Evolutionary conservation across 2,329 filamentous ascomycete species (phyloP).

Genomic region (Coniochaeta prunicola): DNA sequence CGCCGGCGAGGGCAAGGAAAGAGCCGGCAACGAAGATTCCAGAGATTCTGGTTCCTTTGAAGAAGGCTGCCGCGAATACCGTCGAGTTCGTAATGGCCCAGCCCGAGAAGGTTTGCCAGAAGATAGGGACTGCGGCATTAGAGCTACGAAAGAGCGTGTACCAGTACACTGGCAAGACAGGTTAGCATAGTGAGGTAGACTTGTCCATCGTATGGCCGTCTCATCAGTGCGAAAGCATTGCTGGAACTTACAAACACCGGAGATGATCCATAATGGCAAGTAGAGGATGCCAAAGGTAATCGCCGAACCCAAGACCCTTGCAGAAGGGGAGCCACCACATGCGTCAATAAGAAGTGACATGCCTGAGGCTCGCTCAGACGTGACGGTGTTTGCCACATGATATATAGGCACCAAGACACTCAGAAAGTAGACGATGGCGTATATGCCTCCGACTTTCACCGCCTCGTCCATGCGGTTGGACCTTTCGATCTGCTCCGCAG

Average conservation of each 20-base stretch:
- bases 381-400: constrained; percentile 13
- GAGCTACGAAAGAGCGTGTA: constrained; percentile 20
- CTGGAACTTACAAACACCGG: constrained; percentile 17
- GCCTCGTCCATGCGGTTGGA: neutral
- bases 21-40: constrained; percentile 9
- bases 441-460: constrained; percentile 21
- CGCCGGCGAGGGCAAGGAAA: constrained; percentile 7
- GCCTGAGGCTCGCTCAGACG: constrained; percentile 22
- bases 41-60: constrained; percentile 14
- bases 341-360: constrained; percentile 23
- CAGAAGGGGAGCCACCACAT: constrained; percentile 35
- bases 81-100: constrained; percentile 54
- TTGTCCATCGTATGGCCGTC: too few relatives aligned
- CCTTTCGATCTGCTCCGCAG: constrained; percentile 7
- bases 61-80: constrained; percentile 44
- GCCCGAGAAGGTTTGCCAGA: constrained; percentile 40
- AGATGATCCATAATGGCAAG: constrained; percentile 32
- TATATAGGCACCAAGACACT: constrained; percentile 10
- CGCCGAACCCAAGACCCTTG: constrained; percentile 18
- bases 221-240: neutral
- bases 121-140: constrained; percentile 23
- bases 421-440: constrained; percentile 16
- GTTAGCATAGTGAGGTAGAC: neutral
- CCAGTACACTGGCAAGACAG: constrained; percentile 18
- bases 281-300: constrained; percentile 17